Evolutionary conservation across 2,329 filamentous ascomycete species (phyloP), one percentile per base, ranked within the genome.

Genomic region (Fusarium musae): DNA sequence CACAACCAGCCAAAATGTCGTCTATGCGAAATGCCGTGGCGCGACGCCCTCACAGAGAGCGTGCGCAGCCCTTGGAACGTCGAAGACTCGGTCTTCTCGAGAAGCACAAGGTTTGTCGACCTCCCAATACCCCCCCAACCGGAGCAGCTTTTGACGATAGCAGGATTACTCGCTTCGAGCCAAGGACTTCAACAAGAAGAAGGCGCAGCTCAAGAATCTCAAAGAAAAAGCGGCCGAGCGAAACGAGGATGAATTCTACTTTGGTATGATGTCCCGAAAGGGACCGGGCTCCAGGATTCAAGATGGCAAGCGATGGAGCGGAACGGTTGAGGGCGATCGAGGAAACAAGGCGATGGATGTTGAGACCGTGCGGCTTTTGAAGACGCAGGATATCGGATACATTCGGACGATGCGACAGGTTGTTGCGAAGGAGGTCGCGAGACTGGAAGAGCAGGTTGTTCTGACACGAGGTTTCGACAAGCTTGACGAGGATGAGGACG

Each of bases 71-170:
- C 44, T 83, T 90, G 72, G 93, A 95, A 80, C 93, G 96, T 59
- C 86, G 92, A 74, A 94, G 94, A 85, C 94, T 95, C 84, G 96
- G 96, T 73, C 89, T 98, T 28, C 91, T 98, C 70, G 96, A 98
- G 83, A 98, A 99, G 85, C 93, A 96, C 88, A 98, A 98, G 86
- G 92, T 92, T 79, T 46, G 80, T 72, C 34, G 8, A 39, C 28
- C 44, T 26, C 19, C 15, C 34, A 10, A 47, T 21, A 46, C 50
- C 53, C 62, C 62, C 66, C 53, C 62, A 66, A 53, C 70, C 30
- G 21, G 10, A 52, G 23, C 63, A 60, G 49, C 66, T 57, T 69
- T 62, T 69, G n/a, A 76, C 65, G 28, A 36, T 61, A 21, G 17
- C 26, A 88, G 87, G 90, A 92, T 80, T 92, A 92, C 82, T 86